Base-by-base conservation (phyloP, 805 yeast species). In the Yamadazyma scolyti region DNA sequence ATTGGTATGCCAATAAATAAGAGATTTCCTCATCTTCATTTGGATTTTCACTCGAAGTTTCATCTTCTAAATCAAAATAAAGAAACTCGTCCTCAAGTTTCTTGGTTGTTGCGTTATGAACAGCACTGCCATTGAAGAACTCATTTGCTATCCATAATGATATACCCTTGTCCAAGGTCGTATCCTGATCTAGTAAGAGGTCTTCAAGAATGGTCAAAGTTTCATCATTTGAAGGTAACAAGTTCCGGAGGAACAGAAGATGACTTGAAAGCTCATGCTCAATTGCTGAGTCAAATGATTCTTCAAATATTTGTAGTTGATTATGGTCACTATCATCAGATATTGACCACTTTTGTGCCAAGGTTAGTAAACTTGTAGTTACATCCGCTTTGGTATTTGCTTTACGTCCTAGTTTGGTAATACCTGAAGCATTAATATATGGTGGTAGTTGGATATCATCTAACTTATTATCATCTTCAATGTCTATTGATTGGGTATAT, bases 401-500 rank as follows among this genome's bases (percentile, higher is more conserved):
- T 19, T 14, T 33, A 40, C 24, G 17, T 39, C 23, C 27, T 21
- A 40, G 20, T n/a, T 37, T 47, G 2, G 50, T 40, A 6, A 65
- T 40, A 16, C 51, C 54, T 10, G 37, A 47, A 2, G 63, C 62
- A 37, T 65, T 53, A 10, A 65, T 57, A 25, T 52, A 48, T 3
- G 62, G 54, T 1, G 71, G 71, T 14, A 65, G 46, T 25, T 58
- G 55, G 12, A 65, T 51, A 14, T 56, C 44, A 29, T 64, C 68
- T 5, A 61, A 37, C 16, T 43, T 45, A 30, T 59, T 60, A 2
- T 35, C 39, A 7, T 28, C 26, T 9, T 30, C 37, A 14, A 33
- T 10, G 2, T 17, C 28, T 16, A 33, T 30, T n/a, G 16, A 12
- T 12, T 16, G 17, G 16, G 25, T 33, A 25, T 40, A 36, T 5